Conservation (phyloP, 768 basidiomycete species). For the Leucosporidium creatinivorum region DNA sequence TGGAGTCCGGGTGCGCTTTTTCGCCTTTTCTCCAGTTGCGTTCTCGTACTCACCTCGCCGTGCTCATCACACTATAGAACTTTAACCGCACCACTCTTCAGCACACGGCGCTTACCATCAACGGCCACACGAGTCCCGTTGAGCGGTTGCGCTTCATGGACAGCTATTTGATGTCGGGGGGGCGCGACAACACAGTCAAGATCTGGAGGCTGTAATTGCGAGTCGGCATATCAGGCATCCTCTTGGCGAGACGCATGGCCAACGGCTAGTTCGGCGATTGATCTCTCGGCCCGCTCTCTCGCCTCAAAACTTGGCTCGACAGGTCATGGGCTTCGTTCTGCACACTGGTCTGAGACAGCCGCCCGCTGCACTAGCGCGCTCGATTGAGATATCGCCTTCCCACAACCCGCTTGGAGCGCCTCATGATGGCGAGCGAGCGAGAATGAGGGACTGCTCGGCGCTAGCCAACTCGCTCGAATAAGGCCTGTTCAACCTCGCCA, state of each 20-base stretch:
- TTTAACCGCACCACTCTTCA: constrained; percentile 93
- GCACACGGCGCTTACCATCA: constrained; percentile 71
- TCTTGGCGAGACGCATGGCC: no score
- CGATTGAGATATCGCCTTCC: no score
- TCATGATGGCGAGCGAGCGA: no score
- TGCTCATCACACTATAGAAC: constrained; percentile 48
- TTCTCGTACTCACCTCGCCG: neutral
- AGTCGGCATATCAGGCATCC: neutral
- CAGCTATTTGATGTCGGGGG: constrained; percentile 84
- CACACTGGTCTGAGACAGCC: no score
- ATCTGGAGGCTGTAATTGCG: constrained; percentile 22
- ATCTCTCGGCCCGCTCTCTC: neutral
- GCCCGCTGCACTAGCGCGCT: no score
- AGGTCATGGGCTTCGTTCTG: no score
- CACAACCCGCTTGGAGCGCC: no score
- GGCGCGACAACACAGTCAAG: constrained; percentile 52
- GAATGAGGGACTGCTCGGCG: no score
- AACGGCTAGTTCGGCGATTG: no score
- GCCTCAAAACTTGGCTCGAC: no score
- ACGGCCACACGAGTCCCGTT: constrained; percentile 87
- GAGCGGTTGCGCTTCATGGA: constrained; percentile 92
- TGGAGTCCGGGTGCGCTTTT: constrained; percentile 63
- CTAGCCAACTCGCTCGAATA: no score
- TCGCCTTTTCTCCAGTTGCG: neutral
- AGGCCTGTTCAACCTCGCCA: no score